Evolutionary conservation across 2,329 filamentous ascomycete species (phyloP), one percentile per base, ranked within the genome.

Genomic region (Nigrospora oryzae): DNA sequence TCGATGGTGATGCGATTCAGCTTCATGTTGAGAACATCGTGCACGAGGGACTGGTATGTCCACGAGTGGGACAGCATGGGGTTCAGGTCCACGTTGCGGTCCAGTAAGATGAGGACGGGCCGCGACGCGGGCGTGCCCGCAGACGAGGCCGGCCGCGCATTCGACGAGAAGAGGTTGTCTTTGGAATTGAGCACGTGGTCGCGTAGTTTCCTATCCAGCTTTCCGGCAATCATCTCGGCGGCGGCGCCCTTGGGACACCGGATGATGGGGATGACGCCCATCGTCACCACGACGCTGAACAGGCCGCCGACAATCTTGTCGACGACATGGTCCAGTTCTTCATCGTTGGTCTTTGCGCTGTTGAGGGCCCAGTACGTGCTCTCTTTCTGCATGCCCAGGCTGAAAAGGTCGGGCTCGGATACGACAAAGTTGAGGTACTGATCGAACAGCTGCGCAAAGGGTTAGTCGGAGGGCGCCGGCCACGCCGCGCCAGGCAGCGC

Each of bases 1-100:
- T 95, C 89, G 38, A 98, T 86, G 1, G 89, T 96, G 54, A 98
- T 97, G 33, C 91, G 84, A 62, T 97, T 98, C 35, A 96, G 76
- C 58, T 86, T 81, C 81, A 89, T 87, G 42, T 82, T 78, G 37
- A 88, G 71, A 5, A 89, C 84, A 63, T 89, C 68, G 44, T 68
- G 81, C 11, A 86, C 82, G 16, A 89, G 68, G 5, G 83, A 87
- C 60, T 88, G 84, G 54, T 88, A 70, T 3, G 67, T 89, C 86
- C 86, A 90, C 1, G 90, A 96, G 66, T 98, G 93, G 13, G 91
- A 96, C n/a, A 98, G 77, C 93, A 98, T 97, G 3, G 93, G 90
- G 51, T 95, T 89, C 43, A 98, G 69, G 63, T 98, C 93, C 38
- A 98, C 83, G 58, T 96, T 97, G 54, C 93, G 84, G 65, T 98